phyloP scores from a whole-genome alignment of 805 yeast genomes.

The Metschnikowia proteae region DNA sequence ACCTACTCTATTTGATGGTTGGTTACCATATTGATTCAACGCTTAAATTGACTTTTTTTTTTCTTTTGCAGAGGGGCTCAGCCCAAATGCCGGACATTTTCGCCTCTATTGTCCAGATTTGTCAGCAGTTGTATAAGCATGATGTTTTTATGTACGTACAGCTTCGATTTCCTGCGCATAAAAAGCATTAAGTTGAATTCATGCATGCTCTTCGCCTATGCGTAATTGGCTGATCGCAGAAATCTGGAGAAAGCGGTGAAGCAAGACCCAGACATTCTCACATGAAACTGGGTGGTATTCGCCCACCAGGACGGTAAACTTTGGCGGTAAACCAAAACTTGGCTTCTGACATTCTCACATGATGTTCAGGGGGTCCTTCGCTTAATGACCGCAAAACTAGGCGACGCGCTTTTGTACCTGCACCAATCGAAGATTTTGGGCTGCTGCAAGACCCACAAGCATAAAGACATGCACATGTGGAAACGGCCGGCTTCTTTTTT shows the following conservation, averaged over 20 bases:
- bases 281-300: background rate
- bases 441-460: background rate
- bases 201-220: conserved; percentile 2
- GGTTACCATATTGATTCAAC: background rate
- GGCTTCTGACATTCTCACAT: background rate
- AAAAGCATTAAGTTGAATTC: background rate
- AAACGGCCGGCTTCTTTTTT: background rate
- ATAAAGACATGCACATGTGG: background rate
- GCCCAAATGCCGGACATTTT: background rate
- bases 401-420: conserved; percentile 1
- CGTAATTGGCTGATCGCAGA: background rate
- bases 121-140: background rate
- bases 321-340: background rate
- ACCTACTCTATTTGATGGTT: background rate
- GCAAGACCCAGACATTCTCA: background rate
- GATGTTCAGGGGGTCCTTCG: background rate
- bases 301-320: no score
- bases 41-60: background rate
- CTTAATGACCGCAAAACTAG: background rate
- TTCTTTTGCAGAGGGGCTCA: background rate
- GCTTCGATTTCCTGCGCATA: background rate
- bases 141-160: background rate
- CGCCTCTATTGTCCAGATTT: background rate
- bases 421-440: background rate
- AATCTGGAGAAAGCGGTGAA: background rate